A percentile compares a stretch with the other conserved stretches of the same genome.
These are phyloP conservation scores for Colletotrichum chrysophilum DNA, from an alignment of 2,329 filamentous ascomycete species.

Conservation along the genomic window DNA sequence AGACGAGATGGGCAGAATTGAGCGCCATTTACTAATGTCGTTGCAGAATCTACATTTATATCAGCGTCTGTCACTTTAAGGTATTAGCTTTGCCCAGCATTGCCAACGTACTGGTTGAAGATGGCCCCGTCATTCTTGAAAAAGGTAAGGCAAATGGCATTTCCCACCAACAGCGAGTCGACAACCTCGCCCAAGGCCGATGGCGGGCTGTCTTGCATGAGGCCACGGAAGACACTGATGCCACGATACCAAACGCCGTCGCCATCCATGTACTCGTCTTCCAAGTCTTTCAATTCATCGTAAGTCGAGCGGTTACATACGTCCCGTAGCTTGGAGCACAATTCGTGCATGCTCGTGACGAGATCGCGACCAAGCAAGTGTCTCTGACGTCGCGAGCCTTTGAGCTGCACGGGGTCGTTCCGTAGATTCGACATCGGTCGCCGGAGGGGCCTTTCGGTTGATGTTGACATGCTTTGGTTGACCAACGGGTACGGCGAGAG, in stretches of 20 bases:
- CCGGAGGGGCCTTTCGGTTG: neutral
- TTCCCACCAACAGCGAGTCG: slow-evolving; percentile 21
- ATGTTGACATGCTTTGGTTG: neutral
- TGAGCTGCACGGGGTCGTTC: neutral
- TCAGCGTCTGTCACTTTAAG: neutral
- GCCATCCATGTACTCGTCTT: neutral
- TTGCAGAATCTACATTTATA: slow-evolving; percentile 25
- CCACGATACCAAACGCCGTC: slow-evolving; percentile 18
- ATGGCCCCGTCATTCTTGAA: slow-evolving; percentile 1
- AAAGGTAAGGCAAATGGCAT: slow-evolving; percentile 11
- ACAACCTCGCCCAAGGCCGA: slow-evolving; percentile 9
- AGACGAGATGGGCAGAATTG: slow-evolving; percentile 21
- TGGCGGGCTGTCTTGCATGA: slow-evolving; percentile 22
- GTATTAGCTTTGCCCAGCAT: neutral
- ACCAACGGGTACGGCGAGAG: neutral
- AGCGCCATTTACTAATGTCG: slow-evolving; percentile 31
- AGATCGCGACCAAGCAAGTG: slow-evolving; percentile 11
- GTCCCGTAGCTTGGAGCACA: slow-evolving; percentile 10
- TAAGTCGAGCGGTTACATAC: neutral
- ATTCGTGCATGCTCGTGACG: slow-evolving; percentile 2
- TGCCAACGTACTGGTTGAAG: slow-evolving; percentile 15
- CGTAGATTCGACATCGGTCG: neutral
- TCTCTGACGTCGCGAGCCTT: neutral
- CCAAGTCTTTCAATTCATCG: neutral
- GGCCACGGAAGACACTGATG: slow-evolving; percentile 7